Percentiles rank a stretch among this genome's conserved stretches.
Evolutionary conservation across 345 rosid species (phyloP).

Genomic region (Raphanus sativus): DNA sequence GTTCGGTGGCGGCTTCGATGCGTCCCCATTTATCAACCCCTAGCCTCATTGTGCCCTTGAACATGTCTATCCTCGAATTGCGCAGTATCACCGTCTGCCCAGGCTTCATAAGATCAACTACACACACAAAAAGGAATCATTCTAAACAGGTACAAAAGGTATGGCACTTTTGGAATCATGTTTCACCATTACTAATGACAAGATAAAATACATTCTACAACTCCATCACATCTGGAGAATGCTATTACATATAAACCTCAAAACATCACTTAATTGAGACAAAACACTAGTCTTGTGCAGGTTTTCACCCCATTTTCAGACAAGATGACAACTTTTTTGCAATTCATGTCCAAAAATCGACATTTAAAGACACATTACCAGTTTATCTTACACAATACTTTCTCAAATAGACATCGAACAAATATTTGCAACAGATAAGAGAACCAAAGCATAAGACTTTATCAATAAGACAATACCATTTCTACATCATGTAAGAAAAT

Average conservation of each 20-base stretch:
- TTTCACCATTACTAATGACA: neutral
- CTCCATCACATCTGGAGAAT: neutral
- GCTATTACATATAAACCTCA: neutral
- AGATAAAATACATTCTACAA: neutral
- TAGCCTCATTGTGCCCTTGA: slow-evolving; percentile 96
- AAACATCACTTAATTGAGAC: neutral
- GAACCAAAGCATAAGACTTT: neutral
- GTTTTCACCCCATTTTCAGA: neutral
- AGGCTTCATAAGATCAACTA: slow-evolving; percentile 73
- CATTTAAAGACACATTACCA: neutral
- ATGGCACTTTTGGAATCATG: neutral
- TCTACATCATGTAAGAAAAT: neutral
- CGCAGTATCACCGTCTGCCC: slow-evolving; percentile 74
- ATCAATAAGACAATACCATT: neutral
- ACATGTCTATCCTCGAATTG: slow-evolving; percentile 95
- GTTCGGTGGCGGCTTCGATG: slow-evolving; percentile 75
- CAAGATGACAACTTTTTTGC: neutral
- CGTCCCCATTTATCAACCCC: slow-evolving; percentile 98
- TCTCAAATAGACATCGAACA: neutral
- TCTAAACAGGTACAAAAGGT: neutral
- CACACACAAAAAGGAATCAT: too few relatives aligned
- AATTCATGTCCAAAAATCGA: neutral
- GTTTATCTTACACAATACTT: neutral
- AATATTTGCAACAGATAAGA: neutral
- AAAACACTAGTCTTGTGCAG: neutral